phyloP scores from a whole-genome alignment of 768 basidiomycete species.

The Cystobasidium ongulense region DNA sequence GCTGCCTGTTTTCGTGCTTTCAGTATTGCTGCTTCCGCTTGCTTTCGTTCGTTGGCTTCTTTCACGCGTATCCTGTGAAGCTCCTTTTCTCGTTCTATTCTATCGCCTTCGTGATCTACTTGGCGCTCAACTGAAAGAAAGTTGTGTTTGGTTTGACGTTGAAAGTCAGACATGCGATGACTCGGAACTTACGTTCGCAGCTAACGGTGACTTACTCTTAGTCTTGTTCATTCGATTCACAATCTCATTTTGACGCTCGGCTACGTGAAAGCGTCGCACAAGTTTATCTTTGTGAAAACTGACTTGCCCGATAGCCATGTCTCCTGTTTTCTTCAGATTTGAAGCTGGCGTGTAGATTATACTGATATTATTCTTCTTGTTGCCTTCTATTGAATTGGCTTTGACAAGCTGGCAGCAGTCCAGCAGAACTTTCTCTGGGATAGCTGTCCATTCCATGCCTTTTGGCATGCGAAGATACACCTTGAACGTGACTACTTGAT shows the following conservation, averaged over 20 bases:
- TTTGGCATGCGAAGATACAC: conserved; percentile 81
- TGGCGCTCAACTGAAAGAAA: conserved; percentile 27
- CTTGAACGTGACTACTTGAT: conserved; percentile 58
- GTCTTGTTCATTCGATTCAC: conserved; percentile 93
- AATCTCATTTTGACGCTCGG: conserved; percentile 73
- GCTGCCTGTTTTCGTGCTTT: conserved; percentile 75
- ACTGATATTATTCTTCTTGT: conserved; percentile 88
- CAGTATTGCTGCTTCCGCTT: conserved; percentile 66
- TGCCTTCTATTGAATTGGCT: conserved; percentile 87
- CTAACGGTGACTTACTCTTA: conserved; percentile 59
- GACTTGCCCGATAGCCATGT: conserved; percentile 94
- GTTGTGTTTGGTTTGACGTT: background rate
- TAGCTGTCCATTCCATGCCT: conserved; percentile 74
- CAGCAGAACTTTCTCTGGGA: conserved; percentile 65
- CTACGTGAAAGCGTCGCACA: conserved; percentile 69
- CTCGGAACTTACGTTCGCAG: background rate
- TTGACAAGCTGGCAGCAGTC: conserved; percentile 95
- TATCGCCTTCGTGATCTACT: conserved; percentile 86
- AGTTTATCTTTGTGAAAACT: conserved; percentile 85
- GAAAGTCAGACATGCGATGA: background rate
- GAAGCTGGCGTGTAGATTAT: conserved; percentile 88
- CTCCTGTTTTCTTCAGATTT: conserved; percentile 96
- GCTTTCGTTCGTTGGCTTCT: conserved; percentile 65
- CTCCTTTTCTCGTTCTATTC: conserved; percentile 58
- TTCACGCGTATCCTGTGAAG: conserved; percentile 51